These are phyloP conservation scores for Ascocoryne sarcoides DNA, from an alignment of 2,329 filamentous ascomycete species.

Conservation along the genomic window DNA sequence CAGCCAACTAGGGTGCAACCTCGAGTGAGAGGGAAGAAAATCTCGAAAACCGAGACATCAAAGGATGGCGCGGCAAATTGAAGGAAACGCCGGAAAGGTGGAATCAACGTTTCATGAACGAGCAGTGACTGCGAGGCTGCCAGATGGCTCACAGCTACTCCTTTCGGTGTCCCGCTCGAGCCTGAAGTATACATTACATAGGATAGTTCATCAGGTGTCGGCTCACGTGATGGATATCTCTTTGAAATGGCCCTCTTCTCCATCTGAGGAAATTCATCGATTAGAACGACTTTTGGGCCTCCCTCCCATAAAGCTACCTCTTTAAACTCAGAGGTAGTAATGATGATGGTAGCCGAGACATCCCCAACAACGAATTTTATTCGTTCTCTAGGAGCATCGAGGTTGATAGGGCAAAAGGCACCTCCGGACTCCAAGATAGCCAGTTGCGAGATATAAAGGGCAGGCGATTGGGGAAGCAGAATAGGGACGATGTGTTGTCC, in stretches of 20 bases:
- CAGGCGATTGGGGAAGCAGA: slow-evolving; percentile 65
- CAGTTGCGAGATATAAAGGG: slow-evolving; percentile 69
- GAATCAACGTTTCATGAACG: slow-evolving; percentile 72
- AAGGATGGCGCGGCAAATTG: slow-evolving; percentile 92
- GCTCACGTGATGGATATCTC: slow-evolving; percentile 7
- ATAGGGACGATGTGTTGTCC: slow-evolving; percentile 57
- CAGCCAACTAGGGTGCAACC: slow-evolving; percentile 66
- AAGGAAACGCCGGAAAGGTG: slow-evolving; percentile 67
- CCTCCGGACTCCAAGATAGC: slow-evolving; percentile 73
- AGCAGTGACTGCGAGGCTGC: slow-evolving; percentile 76
- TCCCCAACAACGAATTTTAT: slow-evolving; percentile 75
- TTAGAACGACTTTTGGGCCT: slow-evolving; percentile 31
- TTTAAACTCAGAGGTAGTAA: slow-evolving; percentile 49
- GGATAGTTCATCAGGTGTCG: slow-evolving; percentile 40
- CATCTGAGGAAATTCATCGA: slow-evolving; percentile 30
- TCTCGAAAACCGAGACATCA: slow-evolving; percentile 90
- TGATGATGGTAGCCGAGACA: slow-evolving; percentile 57
- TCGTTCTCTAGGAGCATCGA: slow-evolving; percentile 69
- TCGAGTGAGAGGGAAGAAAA: slow-evolving; percentile 77
- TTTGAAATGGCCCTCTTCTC: slow-evolving; percentile 1
- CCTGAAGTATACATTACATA: slow-evolving; percentile 95
- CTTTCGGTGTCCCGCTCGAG: slow-evolving; percentile 82
- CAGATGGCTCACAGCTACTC: slow-evolving; percentile 71
- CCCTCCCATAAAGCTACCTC: slow-evolving; percentile 31
- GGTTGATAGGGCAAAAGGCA: slow-evolving; percentile 76